phyloP scores from a whole-genome alignment of 2,329 filamentous ascomycete species.

The Pleurostoma richardsiae region DNA sequence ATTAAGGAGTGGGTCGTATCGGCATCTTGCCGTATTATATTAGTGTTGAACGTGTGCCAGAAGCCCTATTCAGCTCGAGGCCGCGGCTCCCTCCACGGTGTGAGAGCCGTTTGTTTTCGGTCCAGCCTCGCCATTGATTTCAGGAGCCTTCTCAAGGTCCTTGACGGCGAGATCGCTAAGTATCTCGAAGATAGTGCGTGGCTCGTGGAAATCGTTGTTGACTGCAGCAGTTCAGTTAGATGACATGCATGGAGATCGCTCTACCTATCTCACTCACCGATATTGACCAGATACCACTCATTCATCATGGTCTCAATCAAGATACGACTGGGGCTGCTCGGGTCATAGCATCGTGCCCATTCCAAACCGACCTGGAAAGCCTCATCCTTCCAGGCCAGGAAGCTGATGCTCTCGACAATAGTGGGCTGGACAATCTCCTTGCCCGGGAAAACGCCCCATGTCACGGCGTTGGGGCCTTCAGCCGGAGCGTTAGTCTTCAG shows the following conservation, averaged over 20 bases:
- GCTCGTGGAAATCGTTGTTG: conserved; percentile 94
- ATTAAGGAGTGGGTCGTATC: too few species aligned
- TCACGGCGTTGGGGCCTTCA: conserved; percentile 94
- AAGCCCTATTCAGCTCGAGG: conserved; percentile 2
- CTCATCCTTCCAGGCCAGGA: conserved; percentile 98
- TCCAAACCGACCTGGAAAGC: conserved; percentile 89
- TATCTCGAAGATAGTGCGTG: conserved; percentile 74
- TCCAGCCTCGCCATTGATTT: conserved; percentile 12
- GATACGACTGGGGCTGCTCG: conserved; percentile 68
- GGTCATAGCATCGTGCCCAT: conserved; percentile 88
- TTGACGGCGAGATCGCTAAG: conserved; percentile 74
- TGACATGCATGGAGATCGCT: neutral
- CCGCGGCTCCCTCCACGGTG: conserved; percentile 7
- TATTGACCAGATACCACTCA: conserved; percentile 91
- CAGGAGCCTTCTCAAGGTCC: conserved; percentile 47
- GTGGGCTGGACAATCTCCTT: conserved; percentile 99
- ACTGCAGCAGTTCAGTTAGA: conserved; percentile 47
- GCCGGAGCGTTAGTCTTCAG: conserved; percentile 79
- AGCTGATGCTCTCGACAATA: conserved; percentile 97
- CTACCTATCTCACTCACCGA: conserved; percentile 55
- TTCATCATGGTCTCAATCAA: conserved; percentile 82
- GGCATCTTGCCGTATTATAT: too few species aligned
- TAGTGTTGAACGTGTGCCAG: too few species aligned
- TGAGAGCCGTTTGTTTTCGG: conserved; percentile 9
- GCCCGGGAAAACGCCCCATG: conserved; percentile 97